phyloP scores from a whole-genome alignment of 148 eudicot genomes.

The Camellia lanceoleosa region DNA sequence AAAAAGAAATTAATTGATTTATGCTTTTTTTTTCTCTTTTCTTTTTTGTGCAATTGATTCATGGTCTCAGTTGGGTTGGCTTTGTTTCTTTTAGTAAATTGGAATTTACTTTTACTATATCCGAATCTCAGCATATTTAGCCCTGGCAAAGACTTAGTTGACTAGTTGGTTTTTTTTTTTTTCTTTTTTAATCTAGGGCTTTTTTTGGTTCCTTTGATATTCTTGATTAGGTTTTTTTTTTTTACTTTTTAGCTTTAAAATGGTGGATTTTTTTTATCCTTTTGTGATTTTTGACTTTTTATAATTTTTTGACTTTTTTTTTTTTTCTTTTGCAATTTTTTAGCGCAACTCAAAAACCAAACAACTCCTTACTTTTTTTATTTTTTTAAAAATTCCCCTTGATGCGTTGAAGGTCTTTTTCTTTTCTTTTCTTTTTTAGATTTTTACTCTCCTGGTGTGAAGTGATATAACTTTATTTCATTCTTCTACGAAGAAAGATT shows the following conservation, averaged over 20 bases:
- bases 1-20: not conserved
- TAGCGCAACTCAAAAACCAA: too few relatives aligned
- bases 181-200: not conserved
- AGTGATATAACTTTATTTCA: not conserved
- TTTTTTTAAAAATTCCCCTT: too few relatives aligned
- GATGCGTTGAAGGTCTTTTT: too few relatives aligned
- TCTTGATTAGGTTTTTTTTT: too few relatives aligned
- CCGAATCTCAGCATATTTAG: not conserved
- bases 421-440: too few relatives aligned
- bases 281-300: not conserved
- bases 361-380: too few relatives aligned
- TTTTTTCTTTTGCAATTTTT: too few relatives aligned
- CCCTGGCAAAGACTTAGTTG: too few relatives aligned
- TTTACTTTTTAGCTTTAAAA: too few relatives aligned
- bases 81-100: not conserved
- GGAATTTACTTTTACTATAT: not conserved
- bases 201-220: too few relatives aligned
- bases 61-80: not conserved
- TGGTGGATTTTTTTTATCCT: not conserved
- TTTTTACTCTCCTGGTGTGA: not conserved
- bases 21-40: not conserved
- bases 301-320: too few relatives aligned
- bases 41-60: not conserved
- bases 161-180: not conserved
- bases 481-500: not conserved